Base-by-base conservation (phyloP, 139 green algal genomes). In the Chlamydomonas asymmetrica region DNA sequence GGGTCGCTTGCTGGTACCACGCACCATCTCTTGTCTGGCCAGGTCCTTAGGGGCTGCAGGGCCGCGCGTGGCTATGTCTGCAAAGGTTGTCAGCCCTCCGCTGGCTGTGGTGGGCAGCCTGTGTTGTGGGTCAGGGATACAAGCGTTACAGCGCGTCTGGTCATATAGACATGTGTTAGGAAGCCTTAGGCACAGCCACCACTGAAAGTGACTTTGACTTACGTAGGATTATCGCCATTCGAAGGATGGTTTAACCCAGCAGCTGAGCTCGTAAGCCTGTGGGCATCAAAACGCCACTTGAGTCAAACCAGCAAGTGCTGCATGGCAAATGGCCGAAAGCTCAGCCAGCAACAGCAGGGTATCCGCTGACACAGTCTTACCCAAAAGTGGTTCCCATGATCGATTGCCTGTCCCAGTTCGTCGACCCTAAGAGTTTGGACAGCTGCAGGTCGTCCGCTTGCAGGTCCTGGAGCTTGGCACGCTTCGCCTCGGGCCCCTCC, bases 381-480 rank as follows among this genome's bases (percentile, higher is more conserved):
- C 45, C 45, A 52, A 25, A 16, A 16, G 45, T 16, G 13, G 13
- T 52, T 16, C 45, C 13, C 18, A 16, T 52, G 45, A 16, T 52
- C 13, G 45, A 52, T 52, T 70, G 59, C 59, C 71, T 77, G 41
- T 52, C 29, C 38, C 31, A 20, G 54, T 37, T 57, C 20, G 56
- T 20, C 59, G 59, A 70, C 4, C 71, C 71, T 59, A 77, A 70
- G 16, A 77, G 71, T 43, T 77, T 43, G 6, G 59, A 63, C 18
- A 70, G 41, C 59, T 62, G 56, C 38, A 59, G 40, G 56, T 68
- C 37, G 13, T 77, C 59, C 0, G 32, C 45, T 52, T 16, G 18
- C 45, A 52, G 45, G 45, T 13, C 45, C 45, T 52, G 45, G 45
- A 52, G 45, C 45, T 16, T 13, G 45, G 45, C 13, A 16, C 45